Percentiles rank a stretch among this genome's conserved stretches.
Evolutionary conservation across 2,329 filamentous ascomycete species (phyloP).

Genomic region (Hymenoscyphus fraxineus): DNA sequence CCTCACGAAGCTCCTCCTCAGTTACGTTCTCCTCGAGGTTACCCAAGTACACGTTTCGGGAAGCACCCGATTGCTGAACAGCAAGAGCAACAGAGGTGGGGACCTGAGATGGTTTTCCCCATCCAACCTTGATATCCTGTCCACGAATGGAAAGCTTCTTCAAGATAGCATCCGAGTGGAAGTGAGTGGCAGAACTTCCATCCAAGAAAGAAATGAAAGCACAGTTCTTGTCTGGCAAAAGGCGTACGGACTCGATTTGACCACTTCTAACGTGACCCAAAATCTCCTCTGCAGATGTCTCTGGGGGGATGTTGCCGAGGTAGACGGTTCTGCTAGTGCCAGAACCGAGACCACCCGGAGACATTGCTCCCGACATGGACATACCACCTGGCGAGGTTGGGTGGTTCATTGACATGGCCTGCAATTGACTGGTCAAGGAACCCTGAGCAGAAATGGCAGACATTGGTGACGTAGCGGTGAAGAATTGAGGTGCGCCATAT

Average conservation of each 20-base stretch:
- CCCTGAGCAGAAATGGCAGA: constrained; percentile 55
- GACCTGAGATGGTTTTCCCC: constrained; percentile 97
- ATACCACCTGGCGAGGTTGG: constrained; percentile 73
- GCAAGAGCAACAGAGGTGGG: constrained; percentile 96
- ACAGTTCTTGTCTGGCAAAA: constrained; percentile 98
- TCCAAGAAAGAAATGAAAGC: constrained; percentile 99
- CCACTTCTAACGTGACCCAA: constrained; percentile 93
- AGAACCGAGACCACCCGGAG: constrained; percentile 73
- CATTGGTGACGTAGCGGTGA: constrained; percentile 80
- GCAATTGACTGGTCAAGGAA: constrained; percentile 41
- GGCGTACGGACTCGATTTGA: constrained; percentile 96
- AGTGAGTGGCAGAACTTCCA: constrained; percentile 94
- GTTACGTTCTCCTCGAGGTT: constrained; percentile 86
- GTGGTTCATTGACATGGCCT: constrained; percentile 43
- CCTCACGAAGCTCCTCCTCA: constrained; percentile 90
- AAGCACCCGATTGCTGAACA: constrained; percentile 95
- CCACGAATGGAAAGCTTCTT: constrained; percentile 99
- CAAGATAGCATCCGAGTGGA: constrained; percentile 98
- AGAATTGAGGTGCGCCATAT: constrained; percentile 78
- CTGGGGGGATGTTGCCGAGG: constrained; percentile 95
- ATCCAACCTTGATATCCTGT: constrained; percentile 98
- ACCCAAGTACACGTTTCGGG: constrained; percentile 93
- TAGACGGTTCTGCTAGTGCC: constrained; percentile 96
- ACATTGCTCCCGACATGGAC: constrained; percentile 35
- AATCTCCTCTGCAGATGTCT: constrained; percentile 95